Percentiles rank a stretch among this genome's conserved stretches.
phyloP scores from a whole-genome alignment of 1,284 basidiomycete genomes.

The Fomitopsis schrenkii region DNA sequence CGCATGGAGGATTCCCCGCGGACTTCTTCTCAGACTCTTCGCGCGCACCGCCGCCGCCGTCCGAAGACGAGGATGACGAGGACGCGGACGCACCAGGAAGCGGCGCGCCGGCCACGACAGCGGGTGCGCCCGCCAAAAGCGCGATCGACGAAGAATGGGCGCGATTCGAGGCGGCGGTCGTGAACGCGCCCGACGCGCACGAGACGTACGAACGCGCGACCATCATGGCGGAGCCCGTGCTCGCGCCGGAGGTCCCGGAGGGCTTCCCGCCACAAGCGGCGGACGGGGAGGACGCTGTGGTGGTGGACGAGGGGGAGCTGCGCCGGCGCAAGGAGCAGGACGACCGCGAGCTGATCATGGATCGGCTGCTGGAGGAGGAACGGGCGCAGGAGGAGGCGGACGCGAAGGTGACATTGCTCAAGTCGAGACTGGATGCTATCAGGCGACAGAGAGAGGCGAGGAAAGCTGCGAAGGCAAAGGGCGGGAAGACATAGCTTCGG shows the following conservation, averaged over 20 bases:
- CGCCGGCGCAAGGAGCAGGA: slow-evolving; percentile 54
- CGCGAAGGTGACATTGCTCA: slow-evolving; percentile 62
- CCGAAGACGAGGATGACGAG: slow-evolving; percentile 41
- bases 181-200: slow-evolving; percentile 33
- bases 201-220: slow-evolving; percentile 68
- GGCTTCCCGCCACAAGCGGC: slow-evolving; percentile 49
- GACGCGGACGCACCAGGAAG: slow-evolving; percentile 8
- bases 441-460: slow-evolving; percentile 47
- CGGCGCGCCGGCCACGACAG: slow-evolving; percentile 12
- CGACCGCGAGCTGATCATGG: slow-evolving; percentile 79
- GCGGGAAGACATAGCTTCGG: slow-evolving; percentile 8
- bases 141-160: slow-evolving; percentile 65
- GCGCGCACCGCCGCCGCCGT: slow-evolving; percentile 38
- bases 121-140: slow-evolving; percentile 17
- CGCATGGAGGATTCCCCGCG: slow-evolving; percentile 42
- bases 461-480: slow-evolving; percentile 26
- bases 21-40: slow-evolving; percentile 81
- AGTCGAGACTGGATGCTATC: slow-evolving; percentile 58
- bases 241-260: slow-evolving; percentile 40
- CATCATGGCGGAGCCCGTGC: slow-evolving; percentile 61
- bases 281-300: slow-evolving; percentile 22
- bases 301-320: slow-evolving; percentile 42
- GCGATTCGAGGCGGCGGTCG: slow-evolving; percentile 60
- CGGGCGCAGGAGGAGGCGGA: slow-evolving; percentile 81
- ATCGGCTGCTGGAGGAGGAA: slow-evolving; percentile 75